Conservation (phyloP, 257 asterid genomes). For the Phtheirospermum japonicum region DNA sequence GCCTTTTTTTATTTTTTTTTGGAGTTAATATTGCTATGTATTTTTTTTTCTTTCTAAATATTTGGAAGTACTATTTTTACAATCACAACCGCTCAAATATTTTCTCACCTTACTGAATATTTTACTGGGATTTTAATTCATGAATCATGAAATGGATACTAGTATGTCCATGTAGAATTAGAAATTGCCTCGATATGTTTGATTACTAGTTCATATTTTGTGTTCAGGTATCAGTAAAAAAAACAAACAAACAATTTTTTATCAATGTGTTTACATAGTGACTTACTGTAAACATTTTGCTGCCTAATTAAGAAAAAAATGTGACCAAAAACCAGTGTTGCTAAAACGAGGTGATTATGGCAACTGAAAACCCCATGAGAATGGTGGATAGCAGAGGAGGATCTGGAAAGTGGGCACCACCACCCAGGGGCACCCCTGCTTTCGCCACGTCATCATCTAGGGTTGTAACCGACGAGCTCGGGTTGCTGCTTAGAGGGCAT, state of each 20-base stretch:
- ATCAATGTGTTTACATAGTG: too few species aligned
- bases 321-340: too few species aligned
- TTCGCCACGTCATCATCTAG: conserved; percentile 37
- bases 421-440: conserved; percentile 41
- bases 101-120: too few species aligned
- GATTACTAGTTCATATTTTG: not conserved
- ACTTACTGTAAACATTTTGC: not conserved
- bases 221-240: not conserved
- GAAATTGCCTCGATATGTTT: not conserved
- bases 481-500: conserved; percentile 56
- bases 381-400: conserved; percentile 51
- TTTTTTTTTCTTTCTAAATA: too few species aligned
- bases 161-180: not conserved
- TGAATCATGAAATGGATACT: conserved; percentile 1
- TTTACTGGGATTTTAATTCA: not conserved
- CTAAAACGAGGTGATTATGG: conserved; percentile 46
- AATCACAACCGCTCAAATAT: too few species aligned
- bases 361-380: conserved; percentile 83
- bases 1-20: too few species aligned
- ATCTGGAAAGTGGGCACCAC: conserved; percentile 61
- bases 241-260: too few species aligned
- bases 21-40: not conserved
- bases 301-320: conserved; percentile 30
- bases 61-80: too few species aligned
- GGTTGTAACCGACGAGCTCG: conserved; percentile 53